Conservation (phyloP, 345 rosid genomes). For the Linum usitatissimum region DNA sequence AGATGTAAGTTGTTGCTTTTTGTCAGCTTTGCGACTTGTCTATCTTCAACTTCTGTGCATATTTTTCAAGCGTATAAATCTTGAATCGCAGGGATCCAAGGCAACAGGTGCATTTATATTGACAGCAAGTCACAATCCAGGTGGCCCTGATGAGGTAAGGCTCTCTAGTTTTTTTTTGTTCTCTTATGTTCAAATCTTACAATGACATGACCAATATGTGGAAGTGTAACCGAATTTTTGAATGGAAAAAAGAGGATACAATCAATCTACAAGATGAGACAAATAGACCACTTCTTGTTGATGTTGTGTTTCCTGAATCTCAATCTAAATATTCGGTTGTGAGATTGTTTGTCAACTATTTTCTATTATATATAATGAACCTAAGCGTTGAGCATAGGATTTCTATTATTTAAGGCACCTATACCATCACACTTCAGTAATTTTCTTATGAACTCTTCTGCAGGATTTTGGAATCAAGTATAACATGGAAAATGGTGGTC, state of each 20-base stretch:
- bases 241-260: not conserved
- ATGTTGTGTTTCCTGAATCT: not conserved
- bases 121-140: constrained; percentile 99
- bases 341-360: too few species aligned
- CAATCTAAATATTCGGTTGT: not conserved
- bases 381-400: too few species aligned
- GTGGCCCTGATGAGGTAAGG: constrained; percentile 91
- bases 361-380: too few species aligned
- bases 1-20: constrained; percentile 53
- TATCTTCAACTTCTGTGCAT: not conserved
- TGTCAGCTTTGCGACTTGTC: constrained; percentile 5
- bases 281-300: not conserved
- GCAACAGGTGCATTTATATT: constrained; percentile 90
- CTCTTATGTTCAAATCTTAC: not conserved
- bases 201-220: not conserved
- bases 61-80: not conserved
- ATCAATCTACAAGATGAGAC: not conserved
- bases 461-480: constrained; percentile 99
- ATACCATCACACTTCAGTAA: not conserved
- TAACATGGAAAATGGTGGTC: constrained; percentile 99
- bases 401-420: not conserved
- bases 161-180: not conserved
- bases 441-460: not conserved
- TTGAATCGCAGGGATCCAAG: constrained; percentile 69
- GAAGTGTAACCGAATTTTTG: not conserved